Evolutionary conservation across 352 stramenopile species (phyloP).

Genomic region (Globisporangium spiculum): DNA sequence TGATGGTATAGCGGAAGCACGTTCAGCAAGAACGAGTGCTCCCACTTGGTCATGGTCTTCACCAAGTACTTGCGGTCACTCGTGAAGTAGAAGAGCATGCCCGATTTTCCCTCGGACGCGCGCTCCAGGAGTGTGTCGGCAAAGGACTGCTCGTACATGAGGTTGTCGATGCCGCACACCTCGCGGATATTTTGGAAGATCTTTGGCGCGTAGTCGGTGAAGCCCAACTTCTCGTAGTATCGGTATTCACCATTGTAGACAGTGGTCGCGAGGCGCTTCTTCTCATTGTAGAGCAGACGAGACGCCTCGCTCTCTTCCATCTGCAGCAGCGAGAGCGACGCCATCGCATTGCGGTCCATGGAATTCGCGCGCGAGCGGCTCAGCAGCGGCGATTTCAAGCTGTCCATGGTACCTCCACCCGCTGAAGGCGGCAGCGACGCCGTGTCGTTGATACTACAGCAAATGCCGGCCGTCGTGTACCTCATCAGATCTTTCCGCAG

Average conservation of each 20-base stretch:
- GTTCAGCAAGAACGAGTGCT: conserved; percentile 80
- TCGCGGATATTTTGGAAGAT: conserved; percentile 85
- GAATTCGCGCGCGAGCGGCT: conserved; percentile 34
- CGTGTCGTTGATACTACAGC: conserved; percentile 69
- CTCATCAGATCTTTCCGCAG: conserved; percentile 84
- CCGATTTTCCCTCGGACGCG: conserved; percentile 81
- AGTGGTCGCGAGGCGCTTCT: conserved; percentile 77
- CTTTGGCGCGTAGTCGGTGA: conserved; percentile 83
- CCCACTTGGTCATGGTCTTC: conserved; percentile 88
- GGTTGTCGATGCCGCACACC: conserved; percentile 72
- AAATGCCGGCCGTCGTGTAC: conserved; percentile 82
- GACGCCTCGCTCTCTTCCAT: conserved; percentile 58
- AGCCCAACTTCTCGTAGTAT: conserved; percentile 85
- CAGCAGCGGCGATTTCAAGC: conserved; percentile 40
- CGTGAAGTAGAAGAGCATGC: conserved; percentile 89
- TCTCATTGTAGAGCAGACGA: conserved; percentile 67
- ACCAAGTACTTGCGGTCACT: conserved; percentile 83
- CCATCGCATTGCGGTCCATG: conserved; percentile 39
- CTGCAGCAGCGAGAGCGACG: conserved; percentile 50
- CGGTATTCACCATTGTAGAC: conserved; percentile 82
- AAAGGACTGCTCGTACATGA: conserved; percentile 83
- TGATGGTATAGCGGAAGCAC: conserved; percentile 83
- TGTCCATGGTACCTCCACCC: conserved; percentile 20
- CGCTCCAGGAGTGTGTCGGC: conserved; percentile 79
- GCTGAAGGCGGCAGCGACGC: conserved; percentile 15